Evolutionary conservation across 139 green algal genomes (phyloP), one percentile per base, ranked within the genome.

Genomic region (Cymbomonas tetramitiformis): DNA sequence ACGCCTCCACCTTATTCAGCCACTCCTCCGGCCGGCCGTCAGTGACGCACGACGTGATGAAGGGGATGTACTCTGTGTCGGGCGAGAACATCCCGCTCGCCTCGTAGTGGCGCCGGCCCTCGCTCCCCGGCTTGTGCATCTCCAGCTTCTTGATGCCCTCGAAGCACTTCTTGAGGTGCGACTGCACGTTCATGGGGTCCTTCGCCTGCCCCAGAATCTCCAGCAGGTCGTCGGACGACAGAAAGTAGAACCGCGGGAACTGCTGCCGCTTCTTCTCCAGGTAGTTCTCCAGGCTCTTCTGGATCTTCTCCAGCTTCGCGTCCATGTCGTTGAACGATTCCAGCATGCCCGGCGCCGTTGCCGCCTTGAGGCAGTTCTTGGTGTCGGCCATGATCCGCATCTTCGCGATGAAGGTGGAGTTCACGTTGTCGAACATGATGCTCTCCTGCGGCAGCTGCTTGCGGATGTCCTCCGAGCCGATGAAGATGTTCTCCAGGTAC

Each of bases 401-500:
- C 5, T 43, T 23, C 19, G 44, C 30, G 47, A 61, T 61, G 66
- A 69, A 73, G 19, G 34, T 38, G n/a, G 23, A n/a, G 60, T 73
- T 51, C 26, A 73, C 61, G 32, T 15, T 19, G 38, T 85, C 74
- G 69, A 89, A 89, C 72, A 84, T 79, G 52, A 69, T 72, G 56
- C 24, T 56, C 62, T 70, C 75, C 33, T 67, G 36, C 4, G 84
- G 84, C 48, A 94, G 75, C 79, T 94, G 83, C 77, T 86, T 88
- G 44, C 77, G 79, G 54, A 94, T 94, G 69, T 90, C 83, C 66
- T 94, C 84, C 23, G 56, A 79, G 38, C 79, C 84, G n/a, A 89
- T 70, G 62, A 94, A 94, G 59, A 94, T 89, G 63, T 88, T 90
- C 65, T 94, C 84, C 38, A 94, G 64, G 71, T 94, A 94, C 74